phyloP scores from a whole-genome alignment of 768 basidiomycete species.

The Pluteus cervinus region DNA sequence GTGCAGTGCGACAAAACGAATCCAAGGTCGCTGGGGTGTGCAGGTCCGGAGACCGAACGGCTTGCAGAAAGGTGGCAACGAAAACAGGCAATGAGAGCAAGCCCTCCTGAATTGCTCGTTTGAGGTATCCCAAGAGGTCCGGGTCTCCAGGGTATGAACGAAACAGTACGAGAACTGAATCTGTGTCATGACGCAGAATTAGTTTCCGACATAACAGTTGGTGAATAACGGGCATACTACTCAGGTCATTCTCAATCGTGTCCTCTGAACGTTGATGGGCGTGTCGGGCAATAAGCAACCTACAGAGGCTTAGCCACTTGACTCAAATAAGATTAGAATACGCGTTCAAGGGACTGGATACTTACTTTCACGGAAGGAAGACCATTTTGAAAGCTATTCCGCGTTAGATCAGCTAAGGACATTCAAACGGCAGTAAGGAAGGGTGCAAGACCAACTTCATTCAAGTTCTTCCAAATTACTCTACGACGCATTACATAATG shows the following conservation, averaged over 20 bases:
- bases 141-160: constrained; percentile 66
- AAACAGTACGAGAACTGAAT: constrained; percentile 64
- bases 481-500: background rate
- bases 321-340: constrained; percentile 6
- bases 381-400: constrained; percentile 71
- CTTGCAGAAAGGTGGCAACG: constrained; percentile 61
- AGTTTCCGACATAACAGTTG: constrained; percentile 1
- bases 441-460: background rate
- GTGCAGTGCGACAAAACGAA: constrained; percentile 58
- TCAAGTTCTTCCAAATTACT: no score
- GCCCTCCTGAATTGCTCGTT: constrained; percentile 47
- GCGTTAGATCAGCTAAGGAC: constrained; percentile 65
- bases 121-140: constrained; percentile 61
- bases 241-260: constrained; percentile 48
- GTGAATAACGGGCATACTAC: constrained; percentile 33
- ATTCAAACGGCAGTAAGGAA: no score
- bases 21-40: constrained; percentile 64
- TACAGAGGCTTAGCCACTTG: constrained; percentile 67
- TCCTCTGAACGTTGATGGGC: constrained; percentile 30
- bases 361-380: constrained; percentile 55
- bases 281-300: constrained; percentile 51
- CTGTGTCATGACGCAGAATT: constrained; percentile 31
- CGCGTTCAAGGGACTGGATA: background rate
- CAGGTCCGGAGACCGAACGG: constrained; percentile 57
- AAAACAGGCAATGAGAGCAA: constrained; percentile 55